Evolutionary conservation across 176 grass and related monocot species (phyloP).

Genomic region (Paspalum vaginatum): DNA sequence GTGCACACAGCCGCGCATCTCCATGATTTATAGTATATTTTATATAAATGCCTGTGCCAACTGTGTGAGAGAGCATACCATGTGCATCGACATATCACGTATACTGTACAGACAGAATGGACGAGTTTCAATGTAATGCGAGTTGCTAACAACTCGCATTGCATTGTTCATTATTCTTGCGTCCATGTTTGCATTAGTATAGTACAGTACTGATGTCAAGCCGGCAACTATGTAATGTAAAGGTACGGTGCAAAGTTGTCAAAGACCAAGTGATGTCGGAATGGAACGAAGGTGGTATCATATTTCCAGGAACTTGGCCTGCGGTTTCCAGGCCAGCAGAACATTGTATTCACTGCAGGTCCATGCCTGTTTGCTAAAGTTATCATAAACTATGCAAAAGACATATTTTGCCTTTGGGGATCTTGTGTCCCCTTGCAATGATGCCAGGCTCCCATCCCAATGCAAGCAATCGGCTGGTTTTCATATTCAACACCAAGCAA

Average conservation of each 20-base stretch:
- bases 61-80: slow-evolving; percentile 53
- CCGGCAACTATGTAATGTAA: background rate
- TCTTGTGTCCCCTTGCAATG: slow-evolving; percentile 32
- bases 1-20: slow-evolving; percentile 11
- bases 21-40: background rate
- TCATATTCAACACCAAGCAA: background rate
- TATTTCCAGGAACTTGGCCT: background rate
- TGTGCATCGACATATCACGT: slow-evolving; percentile 61
- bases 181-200: background rate
- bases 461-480: slow-evolving; percentile 12
- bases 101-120: slow-evolving; percentile 16
- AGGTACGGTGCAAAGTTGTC: slow-evolving; percentile 13
- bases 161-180: background rate
- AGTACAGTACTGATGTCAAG: background rate
- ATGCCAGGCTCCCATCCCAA: background rate
- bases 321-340: background rate
- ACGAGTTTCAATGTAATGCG: no score
- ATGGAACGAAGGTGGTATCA: slow-evolving; percentile 4
- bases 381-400: slow-evolving; percentile 1
- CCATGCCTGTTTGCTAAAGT: background rate
- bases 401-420: background rate
- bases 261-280: background rate
- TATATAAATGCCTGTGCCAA: slow-evolving; percentile 15
- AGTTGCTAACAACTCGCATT: background rate
- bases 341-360: slow-evolving; percentile 22